Conservation (phyloP, 2,329 filamentous ascomycete species). For the Aspergillus fischeri region DNA sequence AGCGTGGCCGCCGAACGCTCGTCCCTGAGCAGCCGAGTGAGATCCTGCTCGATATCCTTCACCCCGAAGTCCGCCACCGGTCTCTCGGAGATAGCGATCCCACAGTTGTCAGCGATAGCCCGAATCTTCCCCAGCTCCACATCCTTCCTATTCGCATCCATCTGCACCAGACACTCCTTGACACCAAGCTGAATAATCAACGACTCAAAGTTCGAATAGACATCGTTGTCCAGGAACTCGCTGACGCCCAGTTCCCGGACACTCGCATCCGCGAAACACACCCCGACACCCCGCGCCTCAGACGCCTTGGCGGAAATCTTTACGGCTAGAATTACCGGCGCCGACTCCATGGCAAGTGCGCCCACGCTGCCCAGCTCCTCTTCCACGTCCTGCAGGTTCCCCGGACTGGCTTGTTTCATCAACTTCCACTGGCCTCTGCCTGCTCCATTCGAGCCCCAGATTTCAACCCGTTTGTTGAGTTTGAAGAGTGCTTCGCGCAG, state of each 20-base stretch:
- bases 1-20: conserved; percentile 72
- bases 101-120: conserved; percentile 87
- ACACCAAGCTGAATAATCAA: conserved; percentile 94
- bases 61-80: conserved; percentile 72
- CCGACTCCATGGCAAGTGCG: conserved; percentile 67
- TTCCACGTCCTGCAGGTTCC: conserved; percentile 94
- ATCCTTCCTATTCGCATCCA: conserved; percentile 76
- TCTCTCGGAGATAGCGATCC: conserved; percentile 81
- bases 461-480: conserved; percentile 84
- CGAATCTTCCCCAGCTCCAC: conserved; percentile 81
- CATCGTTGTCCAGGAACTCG: conserved; percentile 97
- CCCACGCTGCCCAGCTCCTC: conserved; percentile 72
- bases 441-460: conserved; percentile 71
- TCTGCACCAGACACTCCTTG: conserved; percentile 84
- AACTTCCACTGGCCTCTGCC: conserved; percentile 86
- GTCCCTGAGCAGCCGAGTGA: conserved; percentile 81
- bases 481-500: conserved; percentile 90
- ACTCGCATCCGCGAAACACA: conserved; percentile 96
- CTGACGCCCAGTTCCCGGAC: conserved; percentile 93
- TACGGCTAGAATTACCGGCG: conserved; percentile 91
- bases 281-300: conserved; percentile 81
- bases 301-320: conserved; percentile 85
- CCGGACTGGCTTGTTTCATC: conserved; percentile 85
- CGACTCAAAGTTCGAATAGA: conserved; percentile 97
- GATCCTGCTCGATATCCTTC: conserved; percentile 92